Conservation (phyloP, 2,329 filamentous ascomycete species). For the Phoma sp. region DNA sequence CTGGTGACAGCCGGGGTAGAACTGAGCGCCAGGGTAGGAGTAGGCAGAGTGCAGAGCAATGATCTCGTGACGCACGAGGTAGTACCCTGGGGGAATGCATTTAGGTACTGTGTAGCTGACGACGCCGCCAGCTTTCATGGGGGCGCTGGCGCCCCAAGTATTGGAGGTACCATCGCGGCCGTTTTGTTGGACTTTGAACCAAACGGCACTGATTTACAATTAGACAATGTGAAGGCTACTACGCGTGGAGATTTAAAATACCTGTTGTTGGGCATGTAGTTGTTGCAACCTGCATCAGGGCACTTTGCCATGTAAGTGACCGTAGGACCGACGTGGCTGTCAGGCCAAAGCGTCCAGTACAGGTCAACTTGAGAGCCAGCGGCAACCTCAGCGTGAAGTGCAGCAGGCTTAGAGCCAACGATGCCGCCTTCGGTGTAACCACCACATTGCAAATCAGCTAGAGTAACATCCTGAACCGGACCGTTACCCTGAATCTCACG, state of each 20-base stretch:
- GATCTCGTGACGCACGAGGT: slow-evolving; percentile 65
- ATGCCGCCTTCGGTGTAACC: slow-evolving; percentile 58
- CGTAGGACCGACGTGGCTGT: slow-evolving; percentile 59
- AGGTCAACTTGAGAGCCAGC: slow-evolving; percentile 62
- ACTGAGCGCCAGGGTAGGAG: slow-evolving; percentile 60
- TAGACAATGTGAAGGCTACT: not conserved
- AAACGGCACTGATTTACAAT: slow-evolving; percentile 51
- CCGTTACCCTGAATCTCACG: slow-evolving; percentile 64
- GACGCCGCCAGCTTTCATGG: slow-evolving; percentile 54
- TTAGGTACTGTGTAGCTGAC: slow-evolving; percentile 61
- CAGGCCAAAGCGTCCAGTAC: slow-evolving; percentile 59
- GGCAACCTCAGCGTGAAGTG: slow-evolving; percentile 59
- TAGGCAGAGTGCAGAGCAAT: slow-evolving; percentile 60
- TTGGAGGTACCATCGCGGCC: slow-evolving; percentile 59
- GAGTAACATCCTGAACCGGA: slow-evolving; percentile 60
- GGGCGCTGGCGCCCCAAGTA: slow-evolving; percentile 54
- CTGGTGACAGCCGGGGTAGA: slow-evolving; percentile 66
- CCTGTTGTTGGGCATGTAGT: slow-evolving; percentile 54
- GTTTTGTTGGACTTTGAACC: slow-evolving; percentile 62
- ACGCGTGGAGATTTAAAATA: slow-evolving; percentile 14
- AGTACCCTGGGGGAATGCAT: slow-evolving; percentile 60
- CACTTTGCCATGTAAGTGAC: slow-evolving; percentile 68
- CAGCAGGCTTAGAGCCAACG: slow-evolving; percentile 59
- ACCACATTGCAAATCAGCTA: slow-evolving; percentile 63
- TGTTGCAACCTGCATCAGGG: slow-evolving; percentile 58